Conservation (phyloP, 225 moss, liverwort and hornwort species). For the Sphagnum contortum region DNA sequence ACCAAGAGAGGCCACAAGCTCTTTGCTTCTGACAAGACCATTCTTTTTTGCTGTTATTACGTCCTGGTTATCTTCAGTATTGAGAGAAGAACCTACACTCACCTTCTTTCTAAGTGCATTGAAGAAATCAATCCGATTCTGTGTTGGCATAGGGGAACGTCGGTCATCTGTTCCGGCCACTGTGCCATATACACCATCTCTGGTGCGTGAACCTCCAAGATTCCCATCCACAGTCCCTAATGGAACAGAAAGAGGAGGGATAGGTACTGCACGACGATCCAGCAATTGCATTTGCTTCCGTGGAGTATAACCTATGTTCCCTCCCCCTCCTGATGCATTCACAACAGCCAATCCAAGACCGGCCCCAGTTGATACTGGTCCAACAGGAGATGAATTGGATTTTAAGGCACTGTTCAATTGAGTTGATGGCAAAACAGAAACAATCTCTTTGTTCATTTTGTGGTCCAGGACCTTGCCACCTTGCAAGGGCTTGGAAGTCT, state of each 20-base stretch:
- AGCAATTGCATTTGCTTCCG: conserved; percentile 89
- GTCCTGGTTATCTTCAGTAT: conserved; percentile 66
- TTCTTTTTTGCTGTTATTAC: conserved; percentile 32
- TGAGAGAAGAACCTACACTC: conserved; percentile 45
- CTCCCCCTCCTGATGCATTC: conserved; percentile 26
- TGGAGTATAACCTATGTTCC: conserved; percentile 29
- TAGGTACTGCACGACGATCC: conserved; percentile 86
- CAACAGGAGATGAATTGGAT: conserved; percentile 34
- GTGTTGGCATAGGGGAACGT: conserved; percentile 58
- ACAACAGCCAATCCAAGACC: conserved; percentile 31
- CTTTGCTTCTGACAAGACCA: conserved; percentile 47
- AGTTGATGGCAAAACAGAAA: conserved; percentile 29
- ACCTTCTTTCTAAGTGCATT: conserved; percentile 85
- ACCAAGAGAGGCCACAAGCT: conserved; percentile 16
- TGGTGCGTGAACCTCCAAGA: conserved; percentile 32
- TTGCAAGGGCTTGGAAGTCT: conserved; percentile 60
- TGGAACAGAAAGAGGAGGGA: conserved; percentile 53
- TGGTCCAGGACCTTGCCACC: conserved; percentile 68
- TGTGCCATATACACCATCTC: conserved; percentile 46
- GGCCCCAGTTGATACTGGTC: conserved; percentile 20
- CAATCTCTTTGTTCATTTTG: conserved; percentile 52
- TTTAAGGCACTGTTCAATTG: conserved; percentile 38
- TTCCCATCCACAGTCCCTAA: conserved; percentile 35
- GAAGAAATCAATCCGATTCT: conserved; percentile 95
- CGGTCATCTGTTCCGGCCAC: conserved; percentile 62